These are phyloP conservation scores for Eucalyptus sp. DNA, from an alignment of 345 rosid genomes.

Conservation along the genomic window DNA sequence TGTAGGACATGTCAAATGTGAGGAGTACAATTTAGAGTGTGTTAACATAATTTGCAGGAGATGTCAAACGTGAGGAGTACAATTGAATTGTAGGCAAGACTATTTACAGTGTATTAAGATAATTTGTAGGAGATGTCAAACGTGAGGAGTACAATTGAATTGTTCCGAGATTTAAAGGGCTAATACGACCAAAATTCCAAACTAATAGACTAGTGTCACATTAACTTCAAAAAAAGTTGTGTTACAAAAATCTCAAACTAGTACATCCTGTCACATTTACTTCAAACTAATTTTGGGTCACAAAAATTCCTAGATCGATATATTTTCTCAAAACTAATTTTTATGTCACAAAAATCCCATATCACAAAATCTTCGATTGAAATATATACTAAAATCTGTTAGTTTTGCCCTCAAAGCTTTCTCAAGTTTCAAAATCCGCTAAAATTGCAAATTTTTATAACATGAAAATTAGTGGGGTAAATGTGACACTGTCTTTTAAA, in stretches of 20 bases:
- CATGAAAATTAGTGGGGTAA: not conserved
- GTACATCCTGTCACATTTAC: accelerated
- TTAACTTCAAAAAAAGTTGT: not conserved
- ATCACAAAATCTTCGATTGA: not conserved
- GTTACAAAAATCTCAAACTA: not conserved
- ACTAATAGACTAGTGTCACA: not conserved
- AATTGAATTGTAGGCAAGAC: too few species aligned
- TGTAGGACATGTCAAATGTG: too few species aligned
- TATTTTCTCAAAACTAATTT: not conserved
- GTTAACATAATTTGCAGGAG: not conserved
- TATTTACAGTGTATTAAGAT: too few species aligned
- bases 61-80: not conserved
- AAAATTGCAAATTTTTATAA: not conserved
- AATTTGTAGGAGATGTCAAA: not conserved
- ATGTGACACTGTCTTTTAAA: not conserved
- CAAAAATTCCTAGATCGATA: accelerated
- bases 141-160: not conserved
- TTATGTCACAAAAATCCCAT: not conserved
- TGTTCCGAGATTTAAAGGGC: accelerated
- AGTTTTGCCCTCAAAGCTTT: not conserved
- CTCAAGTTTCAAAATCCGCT: not conserved
- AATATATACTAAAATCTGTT: not conserved
- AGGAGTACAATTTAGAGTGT: not conserved
- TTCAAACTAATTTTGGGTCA: not conserved
- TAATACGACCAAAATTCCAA: not conserved